A percentile compares a stretch with the other conserved stretches of the same genome.
phyloP scores from a whole-genome alignment of 441 rosid species.

The Capsella rubella region DNA sequence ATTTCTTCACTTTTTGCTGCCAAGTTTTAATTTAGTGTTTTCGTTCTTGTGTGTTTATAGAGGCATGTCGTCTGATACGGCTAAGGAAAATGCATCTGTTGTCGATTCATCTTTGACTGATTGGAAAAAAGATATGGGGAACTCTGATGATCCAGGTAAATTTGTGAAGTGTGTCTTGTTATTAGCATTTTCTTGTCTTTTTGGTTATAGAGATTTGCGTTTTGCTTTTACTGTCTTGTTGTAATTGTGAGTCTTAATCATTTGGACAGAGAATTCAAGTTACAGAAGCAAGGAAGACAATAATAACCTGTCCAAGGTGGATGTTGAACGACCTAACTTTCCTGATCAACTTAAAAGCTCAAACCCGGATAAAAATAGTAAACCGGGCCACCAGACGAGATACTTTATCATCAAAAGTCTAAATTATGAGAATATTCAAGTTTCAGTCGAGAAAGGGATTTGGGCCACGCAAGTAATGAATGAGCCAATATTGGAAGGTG shows the following conservation, averaged over 20 bases:
- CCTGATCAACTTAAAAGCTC: slow-evolving; percentile 52
- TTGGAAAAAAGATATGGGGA: slow-evolving; percentile 73
- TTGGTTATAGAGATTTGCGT: background rate
- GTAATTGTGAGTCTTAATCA: slow-evolving; percentile 2
- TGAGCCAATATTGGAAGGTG: slow-evolving; percentile 95
- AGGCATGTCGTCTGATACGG: slow-evolving; percentile 86
- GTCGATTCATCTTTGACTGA: slow-evolving; percentile 90
- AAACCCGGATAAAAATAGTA: slow-evolving; percentile 50
- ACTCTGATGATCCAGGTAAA: slow-evolving; percentile 80
- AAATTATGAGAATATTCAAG: slow-evolving; percentile 78
- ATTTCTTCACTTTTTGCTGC: background rate
- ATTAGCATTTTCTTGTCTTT: background rate
- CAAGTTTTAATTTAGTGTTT: slow-evolving; percentile 9
- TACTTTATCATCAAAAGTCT: slow-evolving; percentile 96
- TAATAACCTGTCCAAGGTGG: slow-evolving; percentile 55
- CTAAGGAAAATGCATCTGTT: slow-evolving; percentile 84
- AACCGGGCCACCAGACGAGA: slow-evolving; percentile 62
- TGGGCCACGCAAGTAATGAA: slow-evolving; percentile 99
- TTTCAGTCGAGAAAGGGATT: slow-evolving; percentile 80
- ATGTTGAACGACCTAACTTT: slow-evolving; percentile 49
- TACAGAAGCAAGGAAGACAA: slow-evolving; percentile 61
- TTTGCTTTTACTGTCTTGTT: slow-evolving; percentile 7
- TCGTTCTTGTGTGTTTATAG: slow-evolving; percentile 17
- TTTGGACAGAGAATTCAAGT: slow-evolving; percentile 69
- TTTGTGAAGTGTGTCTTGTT: slow-evolving; percentile 12